Conservation (phyloP, 75 land plant genomes). For the Selaginella tamariscina region DNA sequence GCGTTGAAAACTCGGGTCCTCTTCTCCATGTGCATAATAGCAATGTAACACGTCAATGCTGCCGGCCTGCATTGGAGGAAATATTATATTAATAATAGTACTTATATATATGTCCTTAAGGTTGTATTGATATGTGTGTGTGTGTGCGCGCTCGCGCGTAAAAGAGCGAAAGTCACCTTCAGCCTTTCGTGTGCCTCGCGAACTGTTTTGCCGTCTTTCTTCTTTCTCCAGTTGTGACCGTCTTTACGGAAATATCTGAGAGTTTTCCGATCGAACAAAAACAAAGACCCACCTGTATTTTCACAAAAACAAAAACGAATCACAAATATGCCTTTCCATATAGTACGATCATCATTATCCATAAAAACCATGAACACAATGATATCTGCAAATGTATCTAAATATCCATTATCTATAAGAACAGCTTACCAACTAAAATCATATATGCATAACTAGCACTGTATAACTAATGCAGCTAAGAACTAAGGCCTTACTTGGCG, state of each 20-base stretch:
- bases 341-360: no score
- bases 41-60: slow-evolving; percentile 83
- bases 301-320: not conserved
- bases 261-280: slow-evolving; percentile 66
- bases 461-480: not conserved
- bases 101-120: not conserved
- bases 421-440: no score
- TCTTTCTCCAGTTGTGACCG: slow-evolving; percentile 86
- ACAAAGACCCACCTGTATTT: slow-evolving; percentile 71
- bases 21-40: slow-evolving; percentile 94
- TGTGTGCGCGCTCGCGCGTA: no score
- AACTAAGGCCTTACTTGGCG: slow-evolving; percentile 37
- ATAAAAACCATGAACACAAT: no score
- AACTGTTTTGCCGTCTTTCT: slow-evolving; percentile 81
- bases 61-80: slow-evolving; percentile 38
- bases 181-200: slow-evolving; percentile 79
- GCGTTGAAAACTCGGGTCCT: slow-evolving; percentile 63
- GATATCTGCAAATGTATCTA: no score
- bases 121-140: no score
- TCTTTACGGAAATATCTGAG: slow-evolving; percentile 70
- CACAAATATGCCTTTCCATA: no score
- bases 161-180: slow-evolving; percentile 39
- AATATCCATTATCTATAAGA: no score
- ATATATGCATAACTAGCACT: no score
- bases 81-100: not conserved